Base-by-base conservation (phyloP, 1,284 basidiomycete genomes). In the Ceratobasidium sp. region DNA sequence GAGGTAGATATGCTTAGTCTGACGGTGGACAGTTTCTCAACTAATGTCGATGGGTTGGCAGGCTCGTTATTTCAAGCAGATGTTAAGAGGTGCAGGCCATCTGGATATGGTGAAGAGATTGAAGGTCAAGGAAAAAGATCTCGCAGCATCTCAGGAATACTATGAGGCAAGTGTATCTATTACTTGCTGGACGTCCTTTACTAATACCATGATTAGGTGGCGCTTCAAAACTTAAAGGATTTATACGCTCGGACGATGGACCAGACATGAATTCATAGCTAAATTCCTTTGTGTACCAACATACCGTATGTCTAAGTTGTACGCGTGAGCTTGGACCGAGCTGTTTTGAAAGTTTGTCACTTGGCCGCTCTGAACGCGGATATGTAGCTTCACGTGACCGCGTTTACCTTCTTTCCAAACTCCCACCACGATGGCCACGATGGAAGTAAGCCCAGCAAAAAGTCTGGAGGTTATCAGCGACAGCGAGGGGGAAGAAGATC, bases 1-100 rank as follows among this genome's bases (percentile, higher is more conserved):
- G 97, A 98, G 88, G 95, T 93, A 76, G 59, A 85, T 80, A 85
- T 80, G 37, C 13, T n/a, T 46, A 29, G n/a, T 57, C 59, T 54
- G 64, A 8, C 49, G 43, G 56, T 22, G 37, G 9, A 11, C 67
- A 52, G 22, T 11, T 15, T 46, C 1, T 8, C 44, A 22, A 13
- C 62, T 73, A 64, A 69, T 54, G 49, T 34, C 13, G 19, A 19
- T 40, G 66, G 78, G 19, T 79, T 22, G 17, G 64, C 79, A 95
- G 94, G 95, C 95, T 32, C 87, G 93, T 29, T 91, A 94, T 82
- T 97, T 98, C 86, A 98, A 98, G 84, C 85, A 86, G 5, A 94
- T 98, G 88, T 84, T 97, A 81, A 90, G 89, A 80, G 87, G 89
- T 13, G 92, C 93, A 1, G 91, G 90, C 75, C 95, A 96, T 81